These are phyloP conservation scores for Fusarium sulawesiense DNA, from an alignment of 2,329 filamentous ascomycete genomes.

Conservation along the genomic window DNA sequence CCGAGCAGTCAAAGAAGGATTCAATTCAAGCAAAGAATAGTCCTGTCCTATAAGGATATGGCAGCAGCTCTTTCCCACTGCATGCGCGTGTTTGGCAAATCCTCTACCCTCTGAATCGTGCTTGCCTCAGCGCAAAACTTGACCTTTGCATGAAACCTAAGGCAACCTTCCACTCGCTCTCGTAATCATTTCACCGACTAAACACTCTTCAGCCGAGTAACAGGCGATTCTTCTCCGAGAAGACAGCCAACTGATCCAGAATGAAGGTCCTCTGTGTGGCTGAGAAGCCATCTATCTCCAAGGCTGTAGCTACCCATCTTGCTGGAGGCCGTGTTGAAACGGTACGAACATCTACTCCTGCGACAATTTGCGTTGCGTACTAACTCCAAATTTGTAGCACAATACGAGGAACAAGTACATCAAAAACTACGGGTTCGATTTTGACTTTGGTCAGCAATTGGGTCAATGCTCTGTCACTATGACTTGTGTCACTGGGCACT, in stretches of 20 bases:
- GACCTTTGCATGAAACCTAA: conserved; percentile 19
- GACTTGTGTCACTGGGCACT: conserved; percentile 91
- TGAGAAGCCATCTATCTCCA: conserved; percentile 90
- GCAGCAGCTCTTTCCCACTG: conserved; percentile 19
- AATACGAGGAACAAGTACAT: conserved; percentile 79
- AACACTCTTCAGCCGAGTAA: background rate
- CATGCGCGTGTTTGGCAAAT: conserved; percentile 11
- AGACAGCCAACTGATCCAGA: background rate
- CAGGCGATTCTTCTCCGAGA: background rate
- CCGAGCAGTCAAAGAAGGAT: background rate
- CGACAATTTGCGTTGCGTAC: conserved; percentile 1
- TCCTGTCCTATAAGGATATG: conserved; percentile 12
- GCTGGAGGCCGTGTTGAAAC: conserved; percentile 78
- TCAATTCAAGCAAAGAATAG: background rate
- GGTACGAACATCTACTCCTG: conserved; percentile 61
- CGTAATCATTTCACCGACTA: conserved; percentile 9
- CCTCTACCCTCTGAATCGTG: conserved; percentile 19
- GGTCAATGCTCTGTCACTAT: conserved; percentile 88
- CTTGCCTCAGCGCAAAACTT: conserved; percentile 22
- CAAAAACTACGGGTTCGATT: conserved; percentile 95
- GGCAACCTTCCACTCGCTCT: conserved; percentile 19
- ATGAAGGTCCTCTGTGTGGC: conserved; percentile 68
- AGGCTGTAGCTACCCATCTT: conserved; percentile 90
- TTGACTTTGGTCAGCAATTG: conserved; percentile 85
- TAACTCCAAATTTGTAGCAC: conserved; percentile 60